Percentiles rank a stretch among this genome's conserved stretches.
Conservation (phyloP, 2,329 filamentous ascomycete species). For the Penicillium sp. region DNA sequence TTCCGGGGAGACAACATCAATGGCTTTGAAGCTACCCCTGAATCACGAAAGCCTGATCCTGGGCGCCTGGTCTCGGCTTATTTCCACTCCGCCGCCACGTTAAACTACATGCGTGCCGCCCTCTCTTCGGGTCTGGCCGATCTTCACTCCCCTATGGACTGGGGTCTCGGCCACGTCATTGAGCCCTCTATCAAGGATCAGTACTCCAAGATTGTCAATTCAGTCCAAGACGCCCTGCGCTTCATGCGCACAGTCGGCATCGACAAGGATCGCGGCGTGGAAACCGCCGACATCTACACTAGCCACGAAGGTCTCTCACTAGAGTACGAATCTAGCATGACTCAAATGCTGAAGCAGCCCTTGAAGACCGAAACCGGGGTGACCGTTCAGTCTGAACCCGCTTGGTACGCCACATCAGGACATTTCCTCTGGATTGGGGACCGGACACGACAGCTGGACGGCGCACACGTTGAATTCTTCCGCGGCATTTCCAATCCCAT, state of each 20-base stretch:
- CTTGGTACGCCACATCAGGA: conserved; percentile 88
- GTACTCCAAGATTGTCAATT: conserved; percentile 76
- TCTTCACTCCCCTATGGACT: conserved; percentile 86
- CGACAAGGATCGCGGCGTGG: conserved; percentile 73
- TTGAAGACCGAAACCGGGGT: conserved; percentile 34
- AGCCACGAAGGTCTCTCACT: conserved; percentile 91
- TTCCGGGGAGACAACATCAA: conserved; percentile 97
- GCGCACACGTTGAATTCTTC: conserved; percentile 96
- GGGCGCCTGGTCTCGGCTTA: conserved; percentile 82
- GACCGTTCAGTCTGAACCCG: conserved; percentile 20
- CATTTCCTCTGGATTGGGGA: conserved; percentile 99
- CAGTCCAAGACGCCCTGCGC: conserved; percentile 82
- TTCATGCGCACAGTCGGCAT: conserved; percentile 95
- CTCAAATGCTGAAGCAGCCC: conserved; percentile 58
- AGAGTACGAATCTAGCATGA: conserved; percentile 88
- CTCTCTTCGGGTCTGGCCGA: conserved; percentile 86
- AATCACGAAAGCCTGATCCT: conserved; percentile 76
- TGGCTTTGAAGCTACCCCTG: conserved; percentile 60
- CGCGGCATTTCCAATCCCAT: conserved; percentile 93
- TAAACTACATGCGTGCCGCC: conserved; percentile 85
- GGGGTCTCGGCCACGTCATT: conserved; percentile 85
- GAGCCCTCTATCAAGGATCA: conserved; percentile 77
- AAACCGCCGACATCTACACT: conserved; percentile 91
- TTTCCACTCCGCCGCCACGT: conserved; percentile 87
- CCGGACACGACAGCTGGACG: conserved; percentile 85